Conservation (phyloP, 805 yeast species). For the Candida stauntonica region DNA sequence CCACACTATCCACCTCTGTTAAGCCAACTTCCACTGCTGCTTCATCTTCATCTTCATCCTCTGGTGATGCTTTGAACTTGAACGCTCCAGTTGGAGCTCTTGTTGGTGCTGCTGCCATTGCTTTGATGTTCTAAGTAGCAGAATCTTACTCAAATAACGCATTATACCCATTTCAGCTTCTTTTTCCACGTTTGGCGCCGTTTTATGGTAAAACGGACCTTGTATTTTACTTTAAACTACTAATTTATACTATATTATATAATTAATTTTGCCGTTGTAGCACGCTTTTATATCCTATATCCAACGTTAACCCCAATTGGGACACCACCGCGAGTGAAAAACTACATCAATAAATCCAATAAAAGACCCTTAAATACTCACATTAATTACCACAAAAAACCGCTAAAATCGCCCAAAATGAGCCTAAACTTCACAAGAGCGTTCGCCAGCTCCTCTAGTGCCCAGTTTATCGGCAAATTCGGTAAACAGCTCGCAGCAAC, state of each 20-base stretch:
- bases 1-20: slow-evolving; percentile 20
- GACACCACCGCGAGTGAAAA: too few species aligned
- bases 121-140: slow-evolving; percentile 18
- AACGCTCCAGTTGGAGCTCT: slow-evolving; percentile 39
- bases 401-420: neutral
- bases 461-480: slow-evolving; percentile 28
- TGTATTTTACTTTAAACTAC: too few species aligned
- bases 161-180: neutral
- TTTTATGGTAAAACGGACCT: too few species aligned
- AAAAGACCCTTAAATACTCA: too few species aligned
- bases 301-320: too few species aligned
- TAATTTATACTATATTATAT: too few species aligned
- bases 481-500: slow-evolving; percentile 33
- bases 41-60: slow-evolving; percentile 18
- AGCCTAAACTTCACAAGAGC: slow-evolving; percentile 1
- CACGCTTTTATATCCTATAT: too few species aligned
- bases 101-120: slow-evolving; percentile 33
- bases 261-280: too few species aligned
- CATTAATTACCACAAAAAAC: neutral
- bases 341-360: too few species aligned
- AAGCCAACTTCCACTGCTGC: slow-evolving; percentile 10
- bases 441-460: slow-evolving; percentile 9
- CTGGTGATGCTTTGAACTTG: slow-evolving; percentile 29
- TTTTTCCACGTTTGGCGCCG: neutral
- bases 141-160: neutral